phyloP scores from a whole-genome alignment of 345 rosid species.

The Bretschneidera sinensis region DNA sequence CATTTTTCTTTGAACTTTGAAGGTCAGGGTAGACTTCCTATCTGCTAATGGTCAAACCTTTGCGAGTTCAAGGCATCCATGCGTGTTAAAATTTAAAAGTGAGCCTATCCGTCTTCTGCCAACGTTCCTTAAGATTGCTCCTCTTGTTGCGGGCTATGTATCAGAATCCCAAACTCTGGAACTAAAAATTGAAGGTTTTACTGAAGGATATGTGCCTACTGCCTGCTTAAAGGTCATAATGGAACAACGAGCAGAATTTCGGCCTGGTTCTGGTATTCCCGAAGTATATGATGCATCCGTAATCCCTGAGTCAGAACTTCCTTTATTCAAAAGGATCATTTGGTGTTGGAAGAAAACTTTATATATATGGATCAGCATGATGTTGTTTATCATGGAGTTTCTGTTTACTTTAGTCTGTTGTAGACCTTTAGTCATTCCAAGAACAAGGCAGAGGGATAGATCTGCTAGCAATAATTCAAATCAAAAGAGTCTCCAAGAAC shows the following conservation, averaged over 20 bases:
- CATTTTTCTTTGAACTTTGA: conserved; percentile 22
- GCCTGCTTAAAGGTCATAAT: conserved; percentile 50
- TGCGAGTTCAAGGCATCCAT: conserved; percentile 55
- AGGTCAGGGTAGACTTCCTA: conserved; percentile 76
- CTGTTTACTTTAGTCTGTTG: conserved; percentile 47
- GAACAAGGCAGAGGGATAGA: conserved; percentile 30
- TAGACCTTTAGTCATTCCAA: conserved; percentile 51
- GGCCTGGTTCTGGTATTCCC: conserved; percentile 67
- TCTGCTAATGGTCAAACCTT: conserved; percentile 54
- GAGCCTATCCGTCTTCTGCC: conserved; percentile 57
- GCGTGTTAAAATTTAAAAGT: conserved; percentile 76
- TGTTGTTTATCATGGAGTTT: conserved; percentile 37
- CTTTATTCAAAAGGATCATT: conserved; percentile 52
- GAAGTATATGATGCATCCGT: conserved; percentile 70
- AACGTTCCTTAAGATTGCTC: conserved; percentile 63
- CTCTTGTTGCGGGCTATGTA: conserved; percentile 64
- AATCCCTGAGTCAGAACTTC: conserved; percentile 48
- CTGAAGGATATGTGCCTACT: conserved; percentile 59
- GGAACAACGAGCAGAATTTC: conserved; percentile 75
- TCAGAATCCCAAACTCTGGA: conserved; percentile 71
- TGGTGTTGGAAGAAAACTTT: conserved; percentile 76
- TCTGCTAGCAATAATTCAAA: conserved; percentile 20
- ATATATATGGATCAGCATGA: conserved; percentile 54
- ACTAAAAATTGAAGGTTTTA: conserved; percentile 53
- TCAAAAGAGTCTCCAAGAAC: conserved; percentile 9